These are phyloP conservation scores for Cymbidium sinense DNA, from an alignment of 106 monocot genomes.

Conservation along the genomic window DNA sequence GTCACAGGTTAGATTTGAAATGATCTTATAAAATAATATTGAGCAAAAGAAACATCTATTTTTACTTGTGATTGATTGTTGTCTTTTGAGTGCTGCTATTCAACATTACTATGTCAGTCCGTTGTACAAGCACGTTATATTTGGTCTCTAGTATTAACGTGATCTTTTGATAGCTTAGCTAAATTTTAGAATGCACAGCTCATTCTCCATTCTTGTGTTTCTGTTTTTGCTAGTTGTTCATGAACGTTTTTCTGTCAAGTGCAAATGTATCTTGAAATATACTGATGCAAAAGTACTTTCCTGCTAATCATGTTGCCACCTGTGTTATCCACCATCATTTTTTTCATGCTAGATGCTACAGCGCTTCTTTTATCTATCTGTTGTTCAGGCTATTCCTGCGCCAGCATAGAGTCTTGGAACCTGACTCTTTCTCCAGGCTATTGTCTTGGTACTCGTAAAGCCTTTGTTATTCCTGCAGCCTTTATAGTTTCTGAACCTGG, in stretches of 20 bases:
- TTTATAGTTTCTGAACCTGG: too few relatives aligned
- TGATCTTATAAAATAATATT: background rate
- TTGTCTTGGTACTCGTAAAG: too few relatives aligned
- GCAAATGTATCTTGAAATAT: background rate
- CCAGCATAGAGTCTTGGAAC: too few relatives aligned
- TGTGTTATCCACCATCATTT: too few relatives aligned
- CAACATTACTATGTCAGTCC: background rate
- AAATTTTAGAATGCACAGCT: background rate
- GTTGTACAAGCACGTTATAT: background rate
- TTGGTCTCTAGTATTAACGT: background rate
- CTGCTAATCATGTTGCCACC: too few relatives aligned
- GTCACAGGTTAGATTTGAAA: conserved; percentile 47
- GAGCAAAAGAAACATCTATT: background rate
- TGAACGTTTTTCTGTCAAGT: background rate
- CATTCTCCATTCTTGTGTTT: background rate
- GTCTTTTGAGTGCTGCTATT: background rate
- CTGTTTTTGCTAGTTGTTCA: background rate
- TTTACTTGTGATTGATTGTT: background rate
- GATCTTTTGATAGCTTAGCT: background rate
- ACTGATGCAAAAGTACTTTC: background rate
- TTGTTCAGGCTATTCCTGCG: too few relatives aligned
- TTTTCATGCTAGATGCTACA: too few relatives aligned
- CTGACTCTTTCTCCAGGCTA: too few relatives aligned
- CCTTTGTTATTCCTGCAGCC: too few relatives aligned
- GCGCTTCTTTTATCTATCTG: too few relatives aligned